These are phyloP conservation scores for Monosporascus sp. DNA, from an alignment of 2,329 filamentous ascomycete species.

Conservation along the genomic window DNA sequence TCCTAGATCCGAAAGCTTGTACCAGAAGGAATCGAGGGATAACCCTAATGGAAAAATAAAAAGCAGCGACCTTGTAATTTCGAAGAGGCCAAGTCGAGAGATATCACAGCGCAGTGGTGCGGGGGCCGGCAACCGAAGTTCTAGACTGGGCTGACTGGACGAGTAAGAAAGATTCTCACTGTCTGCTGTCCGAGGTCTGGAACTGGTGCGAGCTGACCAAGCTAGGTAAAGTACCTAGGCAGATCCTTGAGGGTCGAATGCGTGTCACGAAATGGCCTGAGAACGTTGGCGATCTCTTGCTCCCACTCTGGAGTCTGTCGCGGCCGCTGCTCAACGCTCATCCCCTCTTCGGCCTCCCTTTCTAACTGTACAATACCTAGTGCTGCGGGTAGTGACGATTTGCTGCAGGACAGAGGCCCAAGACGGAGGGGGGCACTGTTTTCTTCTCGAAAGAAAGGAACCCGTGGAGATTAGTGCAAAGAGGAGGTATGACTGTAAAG, in stretches of 20 bases:
- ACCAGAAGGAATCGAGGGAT: not conserved
- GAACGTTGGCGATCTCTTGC: not conserved
- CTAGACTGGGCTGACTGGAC: constrained; percentile 11
- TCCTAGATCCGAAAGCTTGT: not conserved
- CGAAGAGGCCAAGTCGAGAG: not conserved
- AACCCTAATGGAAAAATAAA: not conserved
- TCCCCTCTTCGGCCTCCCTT: not conserved
- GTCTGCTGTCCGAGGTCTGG: constrained; percentile 7
- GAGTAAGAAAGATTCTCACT: constrained; percentile 6
- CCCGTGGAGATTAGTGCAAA: not conserved
- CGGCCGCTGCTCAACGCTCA: not conserved
- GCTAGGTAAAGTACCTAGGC: constrained; percentile 12
- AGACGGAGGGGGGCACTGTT: not conserved
- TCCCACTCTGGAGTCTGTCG: not conserved
- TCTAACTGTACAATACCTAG: too few species aligned
- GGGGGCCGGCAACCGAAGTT: constrained; percentile 6
- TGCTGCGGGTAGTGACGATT: not conserved
- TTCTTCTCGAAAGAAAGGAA: not conserved
- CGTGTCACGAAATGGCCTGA: not conserved
- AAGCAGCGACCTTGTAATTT: not conserved
- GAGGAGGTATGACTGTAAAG: not conserved
- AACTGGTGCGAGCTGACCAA: constrained; percentile 9
- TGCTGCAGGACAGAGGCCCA: not conserved
- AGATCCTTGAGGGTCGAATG: constrained; percentile 11
- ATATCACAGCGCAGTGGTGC: constrained; percentile 1